phyloP scores from a whole-genome alignment of 345 rosid species.

The Heritiera fomes region DNA sequence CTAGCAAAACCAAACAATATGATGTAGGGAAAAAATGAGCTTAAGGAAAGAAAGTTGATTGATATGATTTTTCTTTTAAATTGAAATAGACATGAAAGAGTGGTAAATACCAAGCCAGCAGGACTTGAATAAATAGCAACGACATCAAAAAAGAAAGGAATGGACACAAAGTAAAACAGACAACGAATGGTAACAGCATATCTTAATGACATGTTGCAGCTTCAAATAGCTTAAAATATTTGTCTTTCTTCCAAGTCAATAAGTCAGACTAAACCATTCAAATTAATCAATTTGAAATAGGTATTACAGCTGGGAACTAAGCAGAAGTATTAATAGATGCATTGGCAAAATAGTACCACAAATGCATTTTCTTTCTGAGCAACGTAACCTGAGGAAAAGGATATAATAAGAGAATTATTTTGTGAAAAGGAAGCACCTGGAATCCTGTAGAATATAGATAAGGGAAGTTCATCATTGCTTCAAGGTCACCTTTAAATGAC shows the following conservation, averaged over 20 bases:
- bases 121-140: background rate
- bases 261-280: background rate
- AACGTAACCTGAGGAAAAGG: background rate
- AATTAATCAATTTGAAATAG: background rate
- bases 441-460: conserved; percentile 55
- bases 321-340: conserved; percentile 8
- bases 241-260: background rate
- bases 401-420: background rate
- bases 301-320: background rate
- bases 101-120: background rate
- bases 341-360: conserved; percentile 2
- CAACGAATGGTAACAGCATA: background rate
- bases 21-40: background rate
- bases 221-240: background rate
- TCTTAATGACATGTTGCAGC: background rate
- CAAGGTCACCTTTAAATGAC: conserved; percentile 53
- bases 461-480: conserved; percentile 49
- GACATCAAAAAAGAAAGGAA: background rate
- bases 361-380: conserved; percentile 3
- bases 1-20: conserved; percentile 14
- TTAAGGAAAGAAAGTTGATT: background rate
- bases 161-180: background rate
- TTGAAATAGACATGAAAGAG: background rate
- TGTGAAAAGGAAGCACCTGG: conserved; percentile 42
- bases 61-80: background rate